Base-by-base conservation (phyloP, 257 asterid genomes). In the Solanum pinnatisectum region DNA sequence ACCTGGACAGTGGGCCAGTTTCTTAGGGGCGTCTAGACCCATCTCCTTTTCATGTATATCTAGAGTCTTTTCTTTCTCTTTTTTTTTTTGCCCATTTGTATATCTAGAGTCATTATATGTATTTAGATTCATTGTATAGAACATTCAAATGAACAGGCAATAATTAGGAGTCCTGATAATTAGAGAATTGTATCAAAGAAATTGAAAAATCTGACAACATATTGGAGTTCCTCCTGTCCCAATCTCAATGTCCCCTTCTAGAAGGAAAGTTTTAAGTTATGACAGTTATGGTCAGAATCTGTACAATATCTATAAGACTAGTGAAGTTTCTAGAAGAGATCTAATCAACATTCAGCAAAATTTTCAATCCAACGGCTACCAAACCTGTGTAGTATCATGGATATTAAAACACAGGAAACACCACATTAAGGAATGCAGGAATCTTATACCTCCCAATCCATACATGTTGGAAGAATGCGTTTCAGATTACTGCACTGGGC, bases 401-500 rank as follows among this genome's bases (percentile, higher is more conserved):
- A 44, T 15, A 79, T 44, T 79, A 27, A 44, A 79, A 30, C 22
- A 44, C 36, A 9, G 23, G 27, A 79, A 78, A 30, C 14, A 46
- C 85, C 13, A 2, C 27, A 46, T 81, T 46, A 30, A 30, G 30
- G 35, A 81, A 81, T 81, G 72, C 68, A 49, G 60, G 70, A 32
- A 73, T 40, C 63, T 91, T 88, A 72, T 92, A 97, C 99, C 98
- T 97, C 99, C 99, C 99, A 97, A 89, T 97, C 98, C 39, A 95
- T 92, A 92, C 99, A 97, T 90, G 96, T 95, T 59, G 99, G 97
- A 93, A 97, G 95, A 87, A 96, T 90, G 90, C 98, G 98, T 92
- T 92, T 96, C 91, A 96, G 88, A 93, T 97, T 97, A 94, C 99
- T 94, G 91, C 98, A 95, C 86, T 95, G 98, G 76, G 91, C 93